phyloP scores from a whole-genome alignment of 1,139 yeast species.

The Debaryomycetaceae sp. region DNA sequence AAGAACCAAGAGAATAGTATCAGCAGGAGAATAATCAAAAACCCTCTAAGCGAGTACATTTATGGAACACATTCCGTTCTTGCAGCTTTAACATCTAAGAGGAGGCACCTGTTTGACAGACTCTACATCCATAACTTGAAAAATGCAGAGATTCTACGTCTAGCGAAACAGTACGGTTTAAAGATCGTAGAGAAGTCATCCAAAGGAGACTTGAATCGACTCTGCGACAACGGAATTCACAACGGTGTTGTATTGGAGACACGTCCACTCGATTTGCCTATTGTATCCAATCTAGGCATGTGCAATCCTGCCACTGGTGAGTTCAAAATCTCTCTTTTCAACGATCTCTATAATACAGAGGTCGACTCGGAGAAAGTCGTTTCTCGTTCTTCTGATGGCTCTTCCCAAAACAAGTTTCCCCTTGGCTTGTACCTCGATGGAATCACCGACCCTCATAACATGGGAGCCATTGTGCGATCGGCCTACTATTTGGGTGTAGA shows the following conservation, averaged over 20 bases:
- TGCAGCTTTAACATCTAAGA: constrained; percentile 61
- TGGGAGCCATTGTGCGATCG: constrained; percentile 81
- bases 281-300: constrained; percentile 30
- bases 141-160: constrained; percentile 32
- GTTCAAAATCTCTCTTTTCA: constrained; percentile 20
- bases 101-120: constrained; percentile 50
- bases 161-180: constrained; percentile 48
- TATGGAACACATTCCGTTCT: constrained; percentile 76
- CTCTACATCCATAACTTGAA: constrained; percentile 47
- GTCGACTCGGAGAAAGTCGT: constrained; percentile 13
- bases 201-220: constrained; percentile 55
- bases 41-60: constrained; percentile 62
- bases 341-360: constrained; percentile 17
- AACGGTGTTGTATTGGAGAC: constrained; percentile 78
- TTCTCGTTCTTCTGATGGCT: constrained; percentile 9
- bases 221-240: constrained; percentile 73
- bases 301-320: constrained; percentile 24
- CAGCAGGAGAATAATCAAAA: constrained; percentile 10
- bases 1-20: not conserved
- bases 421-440: constrained; percentile 78
- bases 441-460: constrained; percentile 84
- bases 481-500: constrained; percentile 86
- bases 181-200: constrained; percentile 39
- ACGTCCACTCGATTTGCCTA: constrained; percentile 49
- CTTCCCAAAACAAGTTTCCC: constrained; percentile 39